phyloP scores from a whole-genome alignment of 305 asterid genomes.

The Rubia occidens region DNA sequence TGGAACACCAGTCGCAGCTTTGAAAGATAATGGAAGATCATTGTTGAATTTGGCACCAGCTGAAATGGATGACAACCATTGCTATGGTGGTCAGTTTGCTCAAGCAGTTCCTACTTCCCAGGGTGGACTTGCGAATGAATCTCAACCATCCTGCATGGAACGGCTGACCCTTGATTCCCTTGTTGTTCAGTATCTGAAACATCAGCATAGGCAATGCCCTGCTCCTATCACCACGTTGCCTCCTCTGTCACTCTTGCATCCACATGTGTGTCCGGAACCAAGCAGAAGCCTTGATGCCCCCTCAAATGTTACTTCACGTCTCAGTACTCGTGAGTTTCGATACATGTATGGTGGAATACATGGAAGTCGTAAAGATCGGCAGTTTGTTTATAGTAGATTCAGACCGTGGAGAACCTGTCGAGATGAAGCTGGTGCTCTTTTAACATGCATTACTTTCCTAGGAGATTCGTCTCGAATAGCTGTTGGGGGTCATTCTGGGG shows the following conservation, averaged over 20 bases:
- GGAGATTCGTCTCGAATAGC: constrained; percentile 82
- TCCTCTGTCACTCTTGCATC: constrained; percentile 91
- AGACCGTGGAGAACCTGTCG: constrained; percentile 99
- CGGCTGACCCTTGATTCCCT: constrained; percentile 80
- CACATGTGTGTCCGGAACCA: constrained; percentile 96
- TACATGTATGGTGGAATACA: constrained; percentile 69
- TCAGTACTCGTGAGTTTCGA: constrained; percentile 79
- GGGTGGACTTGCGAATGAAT: constrained; percentile 46
- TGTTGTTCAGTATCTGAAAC: constrained; percentile 90
- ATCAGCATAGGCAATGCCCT: constrained; percentile 97
- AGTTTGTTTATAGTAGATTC: constrained; percentile 85
- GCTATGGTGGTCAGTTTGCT: constrained; percentile 20
- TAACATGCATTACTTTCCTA: constrained; percentile 76
- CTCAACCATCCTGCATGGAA: constrained; percentile 56
- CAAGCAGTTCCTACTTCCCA: constrained; percentile 39
- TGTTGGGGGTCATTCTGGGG: constrained; percentile 86
- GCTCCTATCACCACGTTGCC: constrained; percentile 99
- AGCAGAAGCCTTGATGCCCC: constrained; percentile 90
- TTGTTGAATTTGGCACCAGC: constrained; percentile 29
- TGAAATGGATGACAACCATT: constrained; percentile 49
- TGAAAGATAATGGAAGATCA: constrained; percentile 41
- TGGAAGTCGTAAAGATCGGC: constrained; percentile 90
- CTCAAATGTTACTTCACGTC: constrained; percentile 83
- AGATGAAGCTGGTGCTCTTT: constrained; percentile 57
- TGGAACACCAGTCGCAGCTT: constrained; percentile 42